phyloP scores from a whole-genome alignment of 106 monocot species.

The Acorus gramineus region DNA sequence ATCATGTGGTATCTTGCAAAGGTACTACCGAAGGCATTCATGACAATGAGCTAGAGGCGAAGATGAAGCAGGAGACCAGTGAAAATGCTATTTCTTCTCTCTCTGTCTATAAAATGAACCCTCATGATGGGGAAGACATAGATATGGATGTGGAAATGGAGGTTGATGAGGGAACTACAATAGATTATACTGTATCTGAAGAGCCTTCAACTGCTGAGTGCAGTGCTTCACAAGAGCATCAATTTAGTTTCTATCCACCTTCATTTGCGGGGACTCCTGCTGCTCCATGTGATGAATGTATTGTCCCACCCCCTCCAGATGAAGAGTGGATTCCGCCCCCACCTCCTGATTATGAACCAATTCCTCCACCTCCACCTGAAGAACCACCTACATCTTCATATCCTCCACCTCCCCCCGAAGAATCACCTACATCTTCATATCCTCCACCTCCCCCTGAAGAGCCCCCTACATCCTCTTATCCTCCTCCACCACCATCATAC shows the following conservation, averaged over 20 bases:
- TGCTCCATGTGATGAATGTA: slow-evolving; percentile 28
- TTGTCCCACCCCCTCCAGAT: slow-evolving; percentile 50
- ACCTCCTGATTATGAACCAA: slow-evolving; percentile 56
- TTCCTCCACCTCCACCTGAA: slow-evolving; percentile 77
- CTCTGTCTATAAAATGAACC: slow-evolving; percentile 14
- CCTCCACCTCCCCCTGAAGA: slow-evolving; percentile 26
- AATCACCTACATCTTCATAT: slow-evolving; percentile 14
- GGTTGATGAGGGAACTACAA: slow-evolving; percentile 65
- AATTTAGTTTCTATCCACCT: neutral
- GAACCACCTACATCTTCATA: slow-evolving; percentile 19
- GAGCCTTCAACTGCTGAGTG: slow-evolving; percentile 5
- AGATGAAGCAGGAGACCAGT: slow-evolving; percentile 2
- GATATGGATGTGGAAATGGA: slow-evolving; percentile 99
- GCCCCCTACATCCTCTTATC: slow-evolving; percentile 6
- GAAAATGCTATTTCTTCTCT: neutral
- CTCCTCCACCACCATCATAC: slow-evolving; percentile 12
- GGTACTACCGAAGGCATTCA: slow-evolving; percentile 1
- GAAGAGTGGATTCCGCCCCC: slow-evolving; percentile 93
- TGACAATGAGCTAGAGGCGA: slow-evolving; percentile 5
- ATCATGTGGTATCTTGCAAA: slow-evolving; percentile 3
- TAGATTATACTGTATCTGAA: slow-evolving; percentile 4
- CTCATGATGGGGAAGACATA: slow-evolving; percentile 29
- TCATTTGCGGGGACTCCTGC: slow-evolving; percentile 4
- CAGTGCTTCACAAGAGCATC: slow-evolving; percentile 5
- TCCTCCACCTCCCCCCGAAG: slow-evolving; percentile 24